Evolutionary conservation across 1,284 basidiomycete species (phyloP).

Genomic region (Sporisorium reilianum): DNA sequence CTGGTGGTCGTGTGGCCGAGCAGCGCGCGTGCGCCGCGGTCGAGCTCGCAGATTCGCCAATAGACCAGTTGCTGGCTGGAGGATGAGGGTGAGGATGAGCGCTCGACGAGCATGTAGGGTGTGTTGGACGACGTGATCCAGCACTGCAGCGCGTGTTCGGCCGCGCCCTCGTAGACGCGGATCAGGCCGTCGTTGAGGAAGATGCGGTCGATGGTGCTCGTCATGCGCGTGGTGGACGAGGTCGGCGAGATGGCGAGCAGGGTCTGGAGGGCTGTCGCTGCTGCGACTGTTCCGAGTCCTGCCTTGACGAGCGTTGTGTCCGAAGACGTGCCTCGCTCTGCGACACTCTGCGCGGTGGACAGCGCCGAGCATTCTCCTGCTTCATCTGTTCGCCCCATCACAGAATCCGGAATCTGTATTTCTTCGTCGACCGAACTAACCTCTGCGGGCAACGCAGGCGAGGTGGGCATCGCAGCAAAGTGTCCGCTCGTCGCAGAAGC

Average conservation of each 20-base stretch:
- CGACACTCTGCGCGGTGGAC: too few species aligned
- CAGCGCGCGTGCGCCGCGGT: constrained; percentile 22
- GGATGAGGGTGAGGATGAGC: neutral
- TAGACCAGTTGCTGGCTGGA: constrained; percentile 28
- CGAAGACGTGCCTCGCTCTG: too few species aligned
- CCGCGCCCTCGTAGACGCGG: constrained; percentile 33
- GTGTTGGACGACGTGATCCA: constrained; percentile 39
- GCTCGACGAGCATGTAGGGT: constrained; percentile 22
- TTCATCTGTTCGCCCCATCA: too few species aligned
- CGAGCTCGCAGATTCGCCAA: constrained; percentile 42
- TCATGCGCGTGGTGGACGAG: constrained; percentile 19
- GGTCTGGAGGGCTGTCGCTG: neutral
- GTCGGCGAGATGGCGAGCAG: constrained; percentile 7
- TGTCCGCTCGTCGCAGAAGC: neutral
- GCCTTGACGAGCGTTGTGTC: neutral
- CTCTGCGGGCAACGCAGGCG: too few species aligned
- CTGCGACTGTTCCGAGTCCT: neutral
- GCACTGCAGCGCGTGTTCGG: constrained; percentile 32
- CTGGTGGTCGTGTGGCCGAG: constrained; percentile 12
- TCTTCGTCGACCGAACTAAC: too few species aligned
- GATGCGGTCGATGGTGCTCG: constrained; percentile 24
- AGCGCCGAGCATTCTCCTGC: too few species aligned
- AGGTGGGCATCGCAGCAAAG: neutral
- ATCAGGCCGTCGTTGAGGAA: constrained; percentile 35
- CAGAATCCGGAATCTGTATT: too few species aligned